Evolutionary conservation across 2,329 filamentous ascomycete genomes (phyloP).

Genomic region (Canariomyces notabilis): DNA sequence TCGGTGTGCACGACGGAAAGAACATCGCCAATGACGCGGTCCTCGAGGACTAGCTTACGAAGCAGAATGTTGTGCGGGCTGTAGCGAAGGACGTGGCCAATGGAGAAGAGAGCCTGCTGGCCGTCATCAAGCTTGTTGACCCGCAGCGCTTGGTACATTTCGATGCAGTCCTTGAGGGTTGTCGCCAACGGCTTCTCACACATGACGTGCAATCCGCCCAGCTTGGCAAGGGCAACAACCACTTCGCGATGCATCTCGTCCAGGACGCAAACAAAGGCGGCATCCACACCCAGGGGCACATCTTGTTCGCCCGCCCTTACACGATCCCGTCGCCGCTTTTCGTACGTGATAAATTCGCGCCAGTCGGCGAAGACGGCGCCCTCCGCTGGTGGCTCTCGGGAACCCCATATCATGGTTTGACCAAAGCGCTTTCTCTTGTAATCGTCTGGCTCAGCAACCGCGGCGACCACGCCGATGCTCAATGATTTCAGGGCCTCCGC

Average conservation of each 20-base stretch:
- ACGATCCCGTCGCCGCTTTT: slow-evolving; percentile 55
- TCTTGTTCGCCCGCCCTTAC: slow-evolving; percentile 42
- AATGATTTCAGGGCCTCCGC: slow-evolving; percentile 61
- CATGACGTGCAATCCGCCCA: slow-evolving; percentile 72
- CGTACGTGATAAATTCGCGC: slow-evolving; percentile 71
- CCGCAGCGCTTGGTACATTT: slow-evolving; percentile 59
- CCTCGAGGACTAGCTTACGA: slow-evolving; percentile 68
- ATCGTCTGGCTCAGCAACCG: slow-evolving; percentile 73
- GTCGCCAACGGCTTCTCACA: slow-evolving; percentile 93
- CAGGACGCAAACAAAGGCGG: slow-evolving; percentile 61
- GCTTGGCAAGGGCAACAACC: slow-evolving; percentile 64
- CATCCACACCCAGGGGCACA: slow-evolving; percentile 54
- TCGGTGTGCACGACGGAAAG: slow-evolving; percentile 87
- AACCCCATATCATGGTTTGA: slow-evolving; percentile 66
- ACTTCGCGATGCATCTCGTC: slow-evolving; percentile 87
- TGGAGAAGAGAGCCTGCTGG: slow-evolving; percentile 63
- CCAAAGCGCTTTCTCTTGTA: slow-evolving; percentile 74
- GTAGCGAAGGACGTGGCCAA: slow-evolving; percentile 91
- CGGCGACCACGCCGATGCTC: slow-evolving; percentile 64
- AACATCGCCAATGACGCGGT: slow-evolving; percentile 75
- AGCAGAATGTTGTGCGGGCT: slow-evolving; percentile 88
- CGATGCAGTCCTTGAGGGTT: slow-evolving; percentile 69
- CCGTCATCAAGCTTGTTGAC: slow-evolving; percentile 29
- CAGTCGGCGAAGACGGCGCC: slow-evolving; percentile 70
- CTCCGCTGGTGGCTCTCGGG: slow-evolving; percentile 37